These are phyloP conservation scores for Solanum piurae DNA, from an alignment of 257 asterid genomes.

Conservation along the genomic window DNA sequence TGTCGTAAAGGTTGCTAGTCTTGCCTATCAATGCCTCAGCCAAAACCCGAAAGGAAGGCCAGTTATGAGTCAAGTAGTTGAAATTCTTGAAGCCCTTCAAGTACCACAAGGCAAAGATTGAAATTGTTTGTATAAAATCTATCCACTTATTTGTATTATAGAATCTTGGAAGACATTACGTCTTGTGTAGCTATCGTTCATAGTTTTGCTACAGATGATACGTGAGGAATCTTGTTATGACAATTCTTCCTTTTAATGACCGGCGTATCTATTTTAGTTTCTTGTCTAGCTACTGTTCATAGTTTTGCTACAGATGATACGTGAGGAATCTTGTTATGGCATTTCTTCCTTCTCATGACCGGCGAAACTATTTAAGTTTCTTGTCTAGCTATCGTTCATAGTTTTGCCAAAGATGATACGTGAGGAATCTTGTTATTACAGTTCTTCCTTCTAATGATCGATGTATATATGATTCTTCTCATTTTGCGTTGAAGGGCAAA, in stretches of 20 bases:
- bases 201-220: not conserved
- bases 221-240: not conserved
- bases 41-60: conserved; percentile 93
- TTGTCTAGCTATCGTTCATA: not conserved
- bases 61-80: conserved; percentile 73
- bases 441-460: not conserved
- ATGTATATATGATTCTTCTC: not conserved
- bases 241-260: not conserved
- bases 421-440: not conserved
- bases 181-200: not conserved
- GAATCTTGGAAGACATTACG: not conserved
- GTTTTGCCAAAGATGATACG: not conserved
- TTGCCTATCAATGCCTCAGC: conserved; percentile 85
- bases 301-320: not conserved
- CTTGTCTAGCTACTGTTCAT: not conserved
- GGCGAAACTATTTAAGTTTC: not conserved
- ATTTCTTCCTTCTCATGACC: not conserved
- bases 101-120: conserved; percentile 11
- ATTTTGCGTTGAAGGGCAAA: not conserved
- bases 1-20: conserved; percentile 61
- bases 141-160: not conserved
- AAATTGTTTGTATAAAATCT: not conserved
- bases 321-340: not conserved
- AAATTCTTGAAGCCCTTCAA: conserved; percentile 69
- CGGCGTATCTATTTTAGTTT: not conserved